A percentile compares a stretch with the other conserved stretches of the same genome.
These are phyloP conservation scores for Cavenderia fasciculata DNA, from an alignment of 78 protist species.

Conservation along the genomic window DNA sequence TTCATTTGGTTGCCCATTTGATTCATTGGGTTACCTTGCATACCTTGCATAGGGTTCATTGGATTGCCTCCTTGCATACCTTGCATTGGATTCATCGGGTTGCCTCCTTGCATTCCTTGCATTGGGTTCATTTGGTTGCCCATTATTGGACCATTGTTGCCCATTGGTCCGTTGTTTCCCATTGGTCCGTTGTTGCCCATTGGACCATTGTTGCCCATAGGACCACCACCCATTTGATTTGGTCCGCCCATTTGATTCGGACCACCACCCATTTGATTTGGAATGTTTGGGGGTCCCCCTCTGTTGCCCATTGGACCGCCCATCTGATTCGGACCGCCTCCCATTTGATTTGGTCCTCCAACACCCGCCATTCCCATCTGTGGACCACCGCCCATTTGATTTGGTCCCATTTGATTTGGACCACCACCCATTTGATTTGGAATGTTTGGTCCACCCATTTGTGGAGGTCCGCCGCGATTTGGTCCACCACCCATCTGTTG, in stretches of 20 bases:
- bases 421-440: neutral
- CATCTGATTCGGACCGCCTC: neutral
- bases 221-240: neutral
- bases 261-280: neutral
- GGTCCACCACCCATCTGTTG: neutral
- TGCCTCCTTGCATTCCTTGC: neutral
- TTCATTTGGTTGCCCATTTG: conserved; percentile 4
- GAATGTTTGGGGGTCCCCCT: neutral
- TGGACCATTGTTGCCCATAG: neutral
- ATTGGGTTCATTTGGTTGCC: neutral
- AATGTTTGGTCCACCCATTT: conserved; percentile 6
- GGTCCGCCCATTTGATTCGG: neutral
- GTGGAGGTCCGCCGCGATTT: conserved; percentile 7
- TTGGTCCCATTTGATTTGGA: neutral
- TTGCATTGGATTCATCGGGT: neutral
- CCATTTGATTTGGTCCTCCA: neutral
- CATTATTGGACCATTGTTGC: conserved; percentile 6
- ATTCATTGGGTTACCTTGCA: too few species aligned
- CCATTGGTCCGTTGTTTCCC: conserved; percentile 2
- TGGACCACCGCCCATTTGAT: neutral
- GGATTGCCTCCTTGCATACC: neutral
- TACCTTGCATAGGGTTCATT: neutral
- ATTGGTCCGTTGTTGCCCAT: conserved; percentile 3
- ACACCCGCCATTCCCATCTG: neutral
- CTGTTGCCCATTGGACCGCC: neutral